Evolutionary conservation across 352 stramenopile species (phyloP), one percentile per base, ranked within the genome.

Genomic region (Globisporangium sylvaticum): DNA sequence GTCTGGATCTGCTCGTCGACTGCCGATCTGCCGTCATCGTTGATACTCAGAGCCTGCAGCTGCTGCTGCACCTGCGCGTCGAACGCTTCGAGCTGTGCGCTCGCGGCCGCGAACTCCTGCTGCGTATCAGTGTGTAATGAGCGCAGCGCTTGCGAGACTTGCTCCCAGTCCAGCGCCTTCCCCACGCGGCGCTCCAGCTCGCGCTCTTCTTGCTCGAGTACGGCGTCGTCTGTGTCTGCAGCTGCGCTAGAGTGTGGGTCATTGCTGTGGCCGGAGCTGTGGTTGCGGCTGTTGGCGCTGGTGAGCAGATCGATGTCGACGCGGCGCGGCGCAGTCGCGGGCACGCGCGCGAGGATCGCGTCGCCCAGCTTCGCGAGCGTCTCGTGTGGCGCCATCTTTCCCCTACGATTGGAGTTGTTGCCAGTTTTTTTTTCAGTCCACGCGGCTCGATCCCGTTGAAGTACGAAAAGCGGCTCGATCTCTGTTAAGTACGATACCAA

Each of bases 61-160:
- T 70, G 64, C 25, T 48, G 27, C 18, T 52, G 34, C 10, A 67
- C n/a, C 9, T 64, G 54, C n/a, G 18, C 22, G 15, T 69, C 62
- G n/a, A 67, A 24, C 18, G 8, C 52, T 9, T 59, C 27, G 2
- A 62, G 56, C 42, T 77, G 42, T 5, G 64, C 50, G 48, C 67
- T 58, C 15, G 71, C 31, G 3, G n/a, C 48, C 42, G 34, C 31
- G 4, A 77, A 50, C 24, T 79, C 62, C 10, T 62, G 39, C 32
- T 61, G 25, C 5, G 69, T 44, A 1, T 56, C 29, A 56, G 46
- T 48, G 54, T 66, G 67, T 5, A 79, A 62, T 24, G 63, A 37
- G 34, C 52, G 67, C 22, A 79, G 58, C 5, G 54, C 31, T 9
- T 22, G 10, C 1, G 73, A 77, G 37, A 79, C 57, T n/a, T 64